Evolutionary conservation across 371 early-diverging fungal species (phyloP).

Genomic region (Circinella umbellata): DNA sequence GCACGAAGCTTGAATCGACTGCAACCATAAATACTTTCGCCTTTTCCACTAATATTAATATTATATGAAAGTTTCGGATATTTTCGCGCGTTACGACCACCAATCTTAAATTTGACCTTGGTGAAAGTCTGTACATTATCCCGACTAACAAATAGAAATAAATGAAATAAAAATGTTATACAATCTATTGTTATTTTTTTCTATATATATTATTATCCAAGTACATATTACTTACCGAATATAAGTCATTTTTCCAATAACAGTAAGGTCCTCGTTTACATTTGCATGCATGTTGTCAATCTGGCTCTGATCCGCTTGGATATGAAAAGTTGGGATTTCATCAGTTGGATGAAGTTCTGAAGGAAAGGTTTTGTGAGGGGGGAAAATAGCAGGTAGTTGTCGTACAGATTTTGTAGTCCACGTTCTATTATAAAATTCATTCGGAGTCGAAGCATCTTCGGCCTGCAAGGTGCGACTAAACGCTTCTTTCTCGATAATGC

Average conservation of each 20-base stretch:
- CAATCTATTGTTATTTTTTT: no score
- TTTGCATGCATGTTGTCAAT: conserved; percentile 30
- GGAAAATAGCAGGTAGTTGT: conserved; percentile 9
- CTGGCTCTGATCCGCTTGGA: conserved; percentile 20
- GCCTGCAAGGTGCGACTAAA: neutral
- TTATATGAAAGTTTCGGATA: conserved; percentile 26
- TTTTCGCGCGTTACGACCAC: conserved; percentile 18
- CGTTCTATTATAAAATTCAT: conserved; percentile 23
- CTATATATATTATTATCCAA: neutral
- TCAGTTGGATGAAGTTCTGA: conserved; percentile 21
- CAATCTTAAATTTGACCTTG: conserved; percentile 13
- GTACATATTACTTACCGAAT: conserved; percentile 27
- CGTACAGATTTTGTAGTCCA: conserved; percentile 23
- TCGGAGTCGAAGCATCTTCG: neutral
- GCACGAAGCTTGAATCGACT: conserved; percentile 24
- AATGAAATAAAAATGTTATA: neutral
- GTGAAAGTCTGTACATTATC: conserved; percentile 8
- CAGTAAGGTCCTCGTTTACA: conserved; percentile 13
- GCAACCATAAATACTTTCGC: conserved; percentile 14
- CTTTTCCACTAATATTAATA: conserved; percentile 17
- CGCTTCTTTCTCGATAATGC: conserved; percentile 5
- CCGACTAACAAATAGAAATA: neutral
- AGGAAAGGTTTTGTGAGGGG: neutral
- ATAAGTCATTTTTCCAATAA: conserved; percentile 30
- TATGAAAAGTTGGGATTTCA: conserved; percentile 39